Base-by-base conservation (phyloP, 495 filamentous ascomycete genomes). In the Acidomyces sp. region DNA sequence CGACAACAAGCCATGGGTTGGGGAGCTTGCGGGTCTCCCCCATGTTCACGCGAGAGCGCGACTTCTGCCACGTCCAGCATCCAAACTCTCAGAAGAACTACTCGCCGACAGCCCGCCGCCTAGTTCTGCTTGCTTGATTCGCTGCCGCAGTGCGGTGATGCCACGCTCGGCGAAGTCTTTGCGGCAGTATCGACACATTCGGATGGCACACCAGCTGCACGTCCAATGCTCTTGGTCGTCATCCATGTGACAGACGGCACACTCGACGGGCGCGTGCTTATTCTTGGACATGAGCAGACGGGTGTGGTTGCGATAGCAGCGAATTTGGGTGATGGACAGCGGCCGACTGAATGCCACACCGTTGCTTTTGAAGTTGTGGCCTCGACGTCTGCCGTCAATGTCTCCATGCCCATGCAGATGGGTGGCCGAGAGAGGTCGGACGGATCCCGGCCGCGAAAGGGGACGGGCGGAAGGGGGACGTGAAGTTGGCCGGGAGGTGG, bases 101-200 rank as follows among this genome's bases (percentile, higher is more conserved):
- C 13, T 13, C 26, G 7, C 26, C 26, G 26, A n/a, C n/a, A n/a
- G n/a, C n/a, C n/a, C 26, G 31, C 16, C 43, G 11, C 37, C 48
- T 16, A 41, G 6, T 43, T 51, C 48, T 19, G 43, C 43, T 22
- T 27, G 9, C 43, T 23, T 30, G 18, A 51, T 24, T 39, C 48
- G 31, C 42, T 41, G 37, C 26, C 36, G 31, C 42, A 51, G 31
- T 11, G 43, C 48, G 25, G 4, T 12, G 7, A 42, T 3, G 11
- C 48, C 43, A 0, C 43, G 9, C 26, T 41, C 34, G 1, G 2
- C 48, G 29, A 51, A 46, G 1, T 23, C 36, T 28, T 30, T 34
- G 17, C 43, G 30, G 39, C 48, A 51, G 32, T 34, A 46, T 39
- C 43, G 16, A 25, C 48, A 51, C 48, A 51, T 51, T 6, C 48